A percentile compares a stretch with the other conserved stretches of the same genome.
These are phyloP conservation scores for Populus trichocarpa DNA, from an alignment of 441 rosid genomes.

Conservation along the genomic window DNA sequence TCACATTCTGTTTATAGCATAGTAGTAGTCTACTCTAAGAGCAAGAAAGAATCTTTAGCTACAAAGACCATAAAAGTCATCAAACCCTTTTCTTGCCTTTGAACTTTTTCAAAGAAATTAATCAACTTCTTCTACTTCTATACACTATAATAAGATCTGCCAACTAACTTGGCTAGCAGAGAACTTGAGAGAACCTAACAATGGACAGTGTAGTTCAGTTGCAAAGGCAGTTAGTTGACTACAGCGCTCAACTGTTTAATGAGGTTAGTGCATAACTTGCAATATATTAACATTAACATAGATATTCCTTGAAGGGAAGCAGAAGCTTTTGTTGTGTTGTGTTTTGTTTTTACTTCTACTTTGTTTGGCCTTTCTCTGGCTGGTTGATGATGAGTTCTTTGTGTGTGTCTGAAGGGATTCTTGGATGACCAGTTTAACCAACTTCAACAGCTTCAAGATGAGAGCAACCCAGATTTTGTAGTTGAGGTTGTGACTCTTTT, in stretches of 20 bases:
- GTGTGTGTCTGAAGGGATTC: slow-evolving; percentile 37
- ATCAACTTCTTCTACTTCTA: slow-evolving; percentile 1
- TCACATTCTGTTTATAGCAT: slow-evolving; percentile 20
- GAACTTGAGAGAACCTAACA: slow-evolving; percentile 10
- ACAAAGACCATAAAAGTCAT: slow-evolving; percentile 19
- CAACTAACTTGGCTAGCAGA: not conserved
- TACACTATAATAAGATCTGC: slow-evolving; percentile 25
- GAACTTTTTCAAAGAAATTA: slow-evolving; percentile 8
- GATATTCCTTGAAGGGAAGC: not conserved
- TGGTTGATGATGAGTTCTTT: slow-evolving; percentile 12
- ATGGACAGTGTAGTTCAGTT: slow-evolving; percentile 47
- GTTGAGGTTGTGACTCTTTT: slow-evolving; percentile 64
- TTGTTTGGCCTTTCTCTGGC: not conserved
- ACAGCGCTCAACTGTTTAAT: slow-evolving; percentile 38
- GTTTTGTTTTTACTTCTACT: not conserved
- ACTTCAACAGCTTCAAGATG: slow-evolving; percentile 65
- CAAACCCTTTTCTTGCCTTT: slow-evolving; percentile 19
- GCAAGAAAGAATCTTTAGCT: slow-evolving; percentile 27
- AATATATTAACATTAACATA: not conserved
- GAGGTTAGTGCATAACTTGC: slow-evolving; percentile 35
- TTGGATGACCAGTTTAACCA: slow-evolving; percentile 63
- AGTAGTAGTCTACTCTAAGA: slow-evolving; percentile 5
- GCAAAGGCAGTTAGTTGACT: slow-evolving; percentile 44
- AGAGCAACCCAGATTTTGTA: slow-evolving; percentile 69
- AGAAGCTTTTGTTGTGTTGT: not conserved